Conservation (phyloP, 148 eudicot genomes). For the Fallopia convolvulus region DNA sequence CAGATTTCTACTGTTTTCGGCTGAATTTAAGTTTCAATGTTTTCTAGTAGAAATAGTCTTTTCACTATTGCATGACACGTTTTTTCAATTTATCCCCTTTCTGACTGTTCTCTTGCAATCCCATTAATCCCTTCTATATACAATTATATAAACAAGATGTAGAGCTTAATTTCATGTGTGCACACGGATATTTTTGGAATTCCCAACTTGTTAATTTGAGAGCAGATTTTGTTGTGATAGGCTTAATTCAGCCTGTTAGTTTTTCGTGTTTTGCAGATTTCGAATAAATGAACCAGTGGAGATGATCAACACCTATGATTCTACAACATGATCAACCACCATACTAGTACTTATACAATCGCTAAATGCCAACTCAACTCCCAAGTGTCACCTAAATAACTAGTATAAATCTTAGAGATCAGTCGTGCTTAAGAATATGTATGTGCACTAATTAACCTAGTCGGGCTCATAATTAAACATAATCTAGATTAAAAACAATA, state of each 20-base stretch:
- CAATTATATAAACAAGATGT: neutral
- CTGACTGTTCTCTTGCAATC: neutral
- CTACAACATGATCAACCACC: conserved; percentile 4
- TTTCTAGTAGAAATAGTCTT: neutral
- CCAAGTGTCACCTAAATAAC: too few species aligned
- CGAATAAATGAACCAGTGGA: neutral
- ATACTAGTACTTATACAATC: neutral
- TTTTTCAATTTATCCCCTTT: neutral
- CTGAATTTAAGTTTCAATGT: neutral
- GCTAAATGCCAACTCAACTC: too few species aligned
- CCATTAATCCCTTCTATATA: neutral
- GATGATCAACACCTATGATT: neutral
- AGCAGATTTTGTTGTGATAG: too few species aligned
- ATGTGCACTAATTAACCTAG: neutral
- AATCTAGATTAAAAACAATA: neutral
- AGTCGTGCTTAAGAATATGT: neutral
- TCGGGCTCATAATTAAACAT: neutral
- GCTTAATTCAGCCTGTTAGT: neutral
- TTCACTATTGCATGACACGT: neutral
- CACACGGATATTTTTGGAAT: neutral
- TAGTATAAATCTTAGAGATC: too few species aligned
- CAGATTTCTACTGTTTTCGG: neutral
- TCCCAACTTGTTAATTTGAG: too few species aligned
- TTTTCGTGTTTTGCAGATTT: neutral
- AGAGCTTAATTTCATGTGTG: neutral